Percentiles rank a stretch among this genome's conserved stretches.
Conservation (phyloP, 2,329 filamentous ascomycete species). For the Xylaria sp. region DNA sequence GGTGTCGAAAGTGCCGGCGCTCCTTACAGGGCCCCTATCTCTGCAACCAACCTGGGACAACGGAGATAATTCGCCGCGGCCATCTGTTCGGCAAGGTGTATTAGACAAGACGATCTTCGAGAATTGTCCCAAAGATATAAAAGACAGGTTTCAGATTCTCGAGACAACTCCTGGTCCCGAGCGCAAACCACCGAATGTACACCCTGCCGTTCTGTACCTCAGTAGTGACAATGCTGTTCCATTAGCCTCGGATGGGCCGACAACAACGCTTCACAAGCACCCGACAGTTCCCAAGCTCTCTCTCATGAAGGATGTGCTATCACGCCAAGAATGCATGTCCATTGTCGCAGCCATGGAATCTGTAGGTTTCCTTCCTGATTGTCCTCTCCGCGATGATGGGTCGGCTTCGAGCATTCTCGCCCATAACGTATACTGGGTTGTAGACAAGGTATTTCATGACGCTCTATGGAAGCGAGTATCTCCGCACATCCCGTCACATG, state of each 20-base stretch:
- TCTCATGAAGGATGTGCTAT: slow-evolving; percentile 69
- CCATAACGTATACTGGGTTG: slow-evolving; percentile 40
- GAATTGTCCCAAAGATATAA: slow-evolving; percentile 52
- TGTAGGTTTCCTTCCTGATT: slow-evolving; percentile 74
- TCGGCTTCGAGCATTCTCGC: slow-evolving; percentile 38
- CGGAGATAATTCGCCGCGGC: slow-evolving; percentile 55
- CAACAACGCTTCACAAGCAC: slow-evolving; percentile 67
- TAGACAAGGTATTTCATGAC: slow-evolving; percentile 39
- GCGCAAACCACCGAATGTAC: slow-evolving; percentile 75
- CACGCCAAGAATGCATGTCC: slow-evolving; percentile 69
- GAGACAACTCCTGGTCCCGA: slow-evolving; percentile 69
- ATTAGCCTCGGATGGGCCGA: slow-evolving; percentile 57
- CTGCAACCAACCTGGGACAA: slow-evolving; percentile 72
- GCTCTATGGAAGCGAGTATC: slow-evolving; percentile 35
- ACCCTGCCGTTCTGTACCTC: slow-evolving; percentile 73
- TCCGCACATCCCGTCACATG: slow-evolving; percentile 51
- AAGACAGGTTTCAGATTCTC: slow-evolving; percentile 64
- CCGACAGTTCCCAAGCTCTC: slow-evolving; percentile 71
- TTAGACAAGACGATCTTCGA: slow-evolving; percentile 66
- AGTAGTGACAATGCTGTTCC: slow-evolving; percentile 67
- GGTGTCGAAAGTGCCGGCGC: slow-evolving; percentile 50
- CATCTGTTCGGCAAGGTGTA: slow-evolving; percentile 66
- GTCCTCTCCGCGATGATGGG: slow-evolving; percentile 61
- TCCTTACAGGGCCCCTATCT: slow-evolving; percentile 61
- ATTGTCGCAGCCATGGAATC: slow-evolving; percentile 75